Conservation (phyloP, 2,329 filamentous ascomycete species). For the Fusarium sulawesiense region DNA sequence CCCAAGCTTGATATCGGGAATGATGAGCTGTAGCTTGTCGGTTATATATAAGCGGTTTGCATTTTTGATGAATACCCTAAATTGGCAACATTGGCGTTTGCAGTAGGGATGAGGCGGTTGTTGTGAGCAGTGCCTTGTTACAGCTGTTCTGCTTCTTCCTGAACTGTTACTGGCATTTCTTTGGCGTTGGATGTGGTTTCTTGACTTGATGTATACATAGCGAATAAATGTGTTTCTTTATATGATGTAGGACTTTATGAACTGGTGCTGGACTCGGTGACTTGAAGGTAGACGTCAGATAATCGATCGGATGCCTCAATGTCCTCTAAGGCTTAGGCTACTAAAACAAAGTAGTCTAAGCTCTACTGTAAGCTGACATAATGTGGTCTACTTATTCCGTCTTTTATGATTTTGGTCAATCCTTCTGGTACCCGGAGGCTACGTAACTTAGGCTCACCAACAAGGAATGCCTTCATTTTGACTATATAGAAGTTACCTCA, state of each 20-base stretch:
- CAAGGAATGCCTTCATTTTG: too few species aligned
- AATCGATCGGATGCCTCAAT: too few species aligned
- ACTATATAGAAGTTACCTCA: too few species aligned
- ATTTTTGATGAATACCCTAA: neutral
- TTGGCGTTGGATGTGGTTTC: neutral
- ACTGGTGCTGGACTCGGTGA: neutral
- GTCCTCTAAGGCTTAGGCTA: too few species aligned
- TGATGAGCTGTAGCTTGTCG: conserved; percentile 59
- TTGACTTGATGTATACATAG: neutral
- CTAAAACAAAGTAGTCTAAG: too few species aligned
- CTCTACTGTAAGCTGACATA: too few species aligned
- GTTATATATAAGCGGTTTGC: conserved; percentile 1
- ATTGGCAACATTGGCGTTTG: neutral
- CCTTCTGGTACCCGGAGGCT: too few species aligned
- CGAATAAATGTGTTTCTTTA: conserved; percentile 6
- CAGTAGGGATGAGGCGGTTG: neutral
- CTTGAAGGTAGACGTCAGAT: too few species aligned
- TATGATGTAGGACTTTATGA: neutral
- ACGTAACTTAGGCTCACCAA: too few species aligned
- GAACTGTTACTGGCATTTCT: neutral
- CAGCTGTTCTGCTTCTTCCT: neutral
- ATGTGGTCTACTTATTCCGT: too few species aligned
- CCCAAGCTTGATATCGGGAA: conserved; percentile 54
- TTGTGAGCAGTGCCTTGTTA: neutral
- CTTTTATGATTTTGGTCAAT: too few species aligned